These are phyloP conservation scores for Boletus rubroflammeus DNA, from an alignment of 768 basidiomycete species.

Conservation along the genomic window DNA sequence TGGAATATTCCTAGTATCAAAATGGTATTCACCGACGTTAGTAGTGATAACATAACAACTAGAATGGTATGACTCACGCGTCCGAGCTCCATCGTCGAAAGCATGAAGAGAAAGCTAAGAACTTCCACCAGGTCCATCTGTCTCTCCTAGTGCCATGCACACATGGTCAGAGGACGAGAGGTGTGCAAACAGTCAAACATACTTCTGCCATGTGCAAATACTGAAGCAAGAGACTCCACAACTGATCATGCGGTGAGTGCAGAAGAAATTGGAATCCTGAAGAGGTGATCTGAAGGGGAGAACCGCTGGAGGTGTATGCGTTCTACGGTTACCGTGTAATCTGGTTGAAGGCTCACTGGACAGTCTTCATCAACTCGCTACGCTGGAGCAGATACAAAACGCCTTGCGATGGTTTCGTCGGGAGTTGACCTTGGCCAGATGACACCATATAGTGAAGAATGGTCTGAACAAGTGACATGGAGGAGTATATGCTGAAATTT, in stretches of 20 bases:
- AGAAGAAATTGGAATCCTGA: constrained; percentile 95
- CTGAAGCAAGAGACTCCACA: constrained; percentile 92
- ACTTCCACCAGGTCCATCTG: constrained; percentile 93
- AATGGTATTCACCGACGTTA: background rate
- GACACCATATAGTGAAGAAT: constrained; percentile 99
- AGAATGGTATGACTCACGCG: constrained; percentile 47
- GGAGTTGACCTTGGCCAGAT: constrained; percentile 73
- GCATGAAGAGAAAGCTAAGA: constrained; percentile 91
- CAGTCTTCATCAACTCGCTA: constrained; percentile 80
- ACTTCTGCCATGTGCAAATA: constrained; percentile 88
- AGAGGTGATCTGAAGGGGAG: constrained; percentile 79
- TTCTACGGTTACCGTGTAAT: background rate
- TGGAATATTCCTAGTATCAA: constrained; percentile 77
- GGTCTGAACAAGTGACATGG: constrained; percentile 47
- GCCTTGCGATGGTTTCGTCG: constrained; percentile 73
- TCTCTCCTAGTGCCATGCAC: constrained; percentile 52
- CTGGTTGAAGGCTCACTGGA: constrained; percentile 46
- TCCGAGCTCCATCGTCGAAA: constrained; percentile 94
- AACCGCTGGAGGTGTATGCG: constrained; percentile 39
- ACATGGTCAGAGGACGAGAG: constrained; percentile 14
- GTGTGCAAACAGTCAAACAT: constrained; percentile 12
- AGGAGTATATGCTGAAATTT: background rate
- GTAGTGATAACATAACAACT: background rate
- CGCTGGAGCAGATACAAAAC: constrained; percentile 80
- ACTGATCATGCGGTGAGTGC: constrained; percentile 88